Evolutionary conservation across 352 stramenopile species (phyloP), one percentile per base, ranked within the genome.

Genomic region (Phytophthora pluvialis): DNA sequence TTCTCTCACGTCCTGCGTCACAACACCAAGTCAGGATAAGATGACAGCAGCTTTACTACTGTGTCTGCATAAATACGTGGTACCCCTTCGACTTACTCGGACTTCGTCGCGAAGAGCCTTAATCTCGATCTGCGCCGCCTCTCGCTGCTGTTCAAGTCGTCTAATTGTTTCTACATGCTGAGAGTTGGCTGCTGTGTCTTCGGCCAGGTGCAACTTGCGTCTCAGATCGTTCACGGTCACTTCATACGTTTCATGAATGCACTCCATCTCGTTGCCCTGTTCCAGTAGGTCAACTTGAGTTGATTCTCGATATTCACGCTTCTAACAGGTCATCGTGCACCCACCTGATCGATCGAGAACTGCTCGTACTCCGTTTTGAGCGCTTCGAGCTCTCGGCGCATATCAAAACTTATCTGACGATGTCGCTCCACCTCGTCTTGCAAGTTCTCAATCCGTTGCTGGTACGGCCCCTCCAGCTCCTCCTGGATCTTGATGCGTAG

Each of bases 301-400:
- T 5, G 5, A 47, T 16, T 3, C 3, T 39, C 32, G 13, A 21
- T 7, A 29, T 11, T 15, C 40, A 7, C 42, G 16, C 5, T 16
- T 43, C 3, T 42, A 8, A 51, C 10, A 10, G 18, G 6, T 42
- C 2, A 12, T 53, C 12, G 25, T 12, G 6, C 5, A 28, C 64
- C 10, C 18, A 86, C 81, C 63, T 94, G 86, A 44, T 94, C 81
- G 26, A 91, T 76, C 0, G 83, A 77, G 58, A 81, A 93, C 71
- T 94, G 84, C 48, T 94, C 88, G 75, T 92, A 93, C 73, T 94
- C 88, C 29, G 86, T 87, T 68, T 94, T 94, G 18, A 96, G 50
- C 6, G 90, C 65, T 56, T 96, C 88, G 60, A 81, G 88, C 47
- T 94, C 88, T 18, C 85, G 77, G 13, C 83, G 88, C 45, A 89